These are phyloP conservation scores for Penstemon davidsonii DNA, from an alignment of 257 asterid genomes.

Conservation along the genomic window DNA sequence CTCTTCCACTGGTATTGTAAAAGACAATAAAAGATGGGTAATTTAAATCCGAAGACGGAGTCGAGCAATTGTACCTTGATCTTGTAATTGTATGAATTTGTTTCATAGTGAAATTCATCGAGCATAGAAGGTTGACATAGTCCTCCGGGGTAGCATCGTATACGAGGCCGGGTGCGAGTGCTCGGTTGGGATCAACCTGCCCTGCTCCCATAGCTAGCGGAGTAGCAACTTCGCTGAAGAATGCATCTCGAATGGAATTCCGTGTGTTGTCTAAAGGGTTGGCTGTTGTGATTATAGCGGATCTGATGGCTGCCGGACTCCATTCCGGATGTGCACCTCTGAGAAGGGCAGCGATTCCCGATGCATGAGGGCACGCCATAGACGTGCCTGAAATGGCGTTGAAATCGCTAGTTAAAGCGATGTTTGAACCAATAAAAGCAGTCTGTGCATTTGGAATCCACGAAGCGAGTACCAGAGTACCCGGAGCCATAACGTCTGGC, in stretches of 20 bases:
- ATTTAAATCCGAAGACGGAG: constrained; percentile 39
- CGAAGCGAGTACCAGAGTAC: constrained; percentile 37
- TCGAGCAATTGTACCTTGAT: constrained; percentile 38
- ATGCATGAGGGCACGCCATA: constrained; percentile 51
- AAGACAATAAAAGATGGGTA: constrained; percentile 42
- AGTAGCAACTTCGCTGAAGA: constrained; percentile 21
- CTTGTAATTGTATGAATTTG: constrained; percentile 34
- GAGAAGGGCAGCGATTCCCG: constrained; percentile 44
- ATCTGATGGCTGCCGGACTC: constrained; percentile 49
- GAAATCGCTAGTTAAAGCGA: constrained; percentile 18
- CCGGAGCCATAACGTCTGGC: constrained; percentile 48
- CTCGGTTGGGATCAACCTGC: constrained; percentile 38
- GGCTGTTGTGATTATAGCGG: constrained; percentile 49
- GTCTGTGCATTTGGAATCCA: constrained; percentile 15
- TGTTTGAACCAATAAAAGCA: constrained; percentile 30
- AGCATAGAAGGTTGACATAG: constrained; percentile 38
- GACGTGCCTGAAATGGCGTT: constrained; percentile 37
- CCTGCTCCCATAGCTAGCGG: constrained; percentile 47
- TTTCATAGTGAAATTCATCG: constrained; percentile 34
- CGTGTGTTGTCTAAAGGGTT: constrained; percentile 29
- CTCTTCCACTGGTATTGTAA: constrained; percentile 8
- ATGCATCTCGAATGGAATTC: constrained; percentile 33
- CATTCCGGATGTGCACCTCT: constrained; percentile 43
- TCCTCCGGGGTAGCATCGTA: constrained; percentile 40
- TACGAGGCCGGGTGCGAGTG: constrained; percentile 41